Conservation (phyloP, 768 basidiomycete species). For the Calocybe cyanea region DNA sequence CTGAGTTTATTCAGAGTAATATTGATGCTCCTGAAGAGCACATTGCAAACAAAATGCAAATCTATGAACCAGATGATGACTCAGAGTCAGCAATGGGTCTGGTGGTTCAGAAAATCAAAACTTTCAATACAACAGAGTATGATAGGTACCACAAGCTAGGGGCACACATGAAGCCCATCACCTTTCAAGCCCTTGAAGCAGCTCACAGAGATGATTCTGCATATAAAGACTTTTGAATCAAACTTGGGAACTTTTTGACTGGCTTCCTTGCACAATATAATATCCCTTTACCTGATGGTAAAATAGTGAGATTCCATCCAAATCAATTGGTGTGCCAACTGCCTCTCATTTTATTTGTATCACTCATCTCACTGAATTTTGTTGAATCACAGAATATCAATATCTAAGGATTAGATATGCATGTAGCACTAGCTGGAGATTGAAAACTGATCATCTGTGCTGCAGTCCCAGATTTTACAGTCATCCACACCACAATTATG, state of each 20-base stretch:
- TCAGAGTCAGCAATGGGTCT: too few species aligned
- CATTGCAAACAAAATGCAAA: neutral
- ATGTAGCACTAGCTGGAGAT: conserved; percentile 24
- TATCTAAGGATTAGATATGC: conserved; percentile 25
- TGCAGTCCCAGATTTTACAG: conserved; percentile 27
- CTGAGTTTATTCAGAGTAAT: conserved; percentile 8
- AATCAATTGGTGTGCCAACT: conserved; percentile 4
- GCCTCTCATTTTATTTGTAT: neutral
- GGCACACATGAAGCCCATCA: neutral
- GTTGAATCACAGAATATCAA: conserved; percentile 21
- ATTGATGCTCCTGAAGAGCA: neutral
- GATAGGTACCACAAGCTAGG: conserved; percentile 7
- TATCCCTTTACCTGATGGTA: conserved; percentile 5
- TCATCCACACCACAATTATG: conserved; percentile 21
- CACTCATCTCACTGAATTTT: neutral
- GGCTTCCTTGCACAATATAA: neutral
- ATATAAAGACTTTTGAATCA: conserved; percentile 7
- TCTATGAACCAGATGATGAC: too few species aligned
- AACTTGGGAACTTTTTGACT: conserved; percentile 4
- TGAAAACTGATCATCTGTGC: conserved; percentile 22
- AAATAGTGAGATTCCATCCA: neutral
- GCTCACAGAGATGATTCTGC: neutral
- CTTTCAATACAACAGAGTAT: conserved; percentile 7
- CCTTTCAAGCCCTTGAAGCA: neutral
- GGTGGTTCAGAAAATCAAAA: neutral